Evolutionary conservation across 73 alveolate genomes (phyloP).

Genomic region (Blepharisma japonicum): DNA sequence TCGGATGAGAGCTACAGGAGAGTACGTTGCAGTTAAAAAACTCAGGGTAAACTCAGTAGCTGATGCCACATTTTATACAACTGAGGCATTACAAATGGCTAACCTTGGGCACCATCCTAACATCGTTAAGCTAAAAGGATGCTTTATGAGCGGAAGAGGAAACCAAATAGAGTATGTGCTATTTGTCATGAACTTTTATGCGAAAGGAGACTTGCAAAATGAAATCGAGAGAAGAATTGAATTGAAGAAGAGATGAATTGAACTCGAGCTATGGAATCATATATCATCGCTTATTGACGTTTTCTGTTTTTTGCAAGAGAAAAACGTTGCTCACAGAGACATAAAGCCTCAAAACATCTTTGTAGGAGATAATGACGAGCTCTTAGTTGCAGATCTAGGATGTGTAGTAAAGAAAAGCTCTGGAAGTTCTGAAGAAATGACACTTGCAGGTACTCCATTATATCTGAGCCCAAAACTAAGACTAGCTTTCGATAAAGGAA

Average conservation of each 20-base stretch:
- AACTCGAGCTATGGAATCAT: neutral
- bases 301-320: neutral
- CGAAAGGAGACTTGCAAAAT: neutral
- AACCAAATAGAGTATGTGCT: too few relatives aligned
- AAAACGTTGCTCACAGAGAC: conserved; percentile 12
- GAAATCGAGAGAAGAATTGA: neutral
- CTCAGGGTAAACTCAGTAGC: too few relatives aligned
- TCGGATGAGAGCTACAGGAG: too few relatives aligned
- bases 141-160: too few relatives aligned
- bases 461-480: conserved; percentile 6
- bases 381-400: conserved; percentile 17
- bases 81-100: too few relatives aligned
- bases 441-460: conserved; percentile 24
- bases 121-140: too few relatives aligned
- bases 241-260: neutral
- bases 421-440: neutral
- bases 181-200: neutral
- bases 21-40: too few relatives aligned
- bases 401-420: neutral
- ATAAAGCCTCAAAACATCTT: conserved; percentile 24
- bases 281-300: neutral
- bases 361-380: neutral
- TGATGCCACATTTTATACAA: too few relatives aligned
- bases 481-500: neutral
- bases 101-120: too few relatives aligned